phyloP scores from a whole-genome alignment of 768 basidiomycete species.

The Sistotremastrum niveocremeum region DNA sequence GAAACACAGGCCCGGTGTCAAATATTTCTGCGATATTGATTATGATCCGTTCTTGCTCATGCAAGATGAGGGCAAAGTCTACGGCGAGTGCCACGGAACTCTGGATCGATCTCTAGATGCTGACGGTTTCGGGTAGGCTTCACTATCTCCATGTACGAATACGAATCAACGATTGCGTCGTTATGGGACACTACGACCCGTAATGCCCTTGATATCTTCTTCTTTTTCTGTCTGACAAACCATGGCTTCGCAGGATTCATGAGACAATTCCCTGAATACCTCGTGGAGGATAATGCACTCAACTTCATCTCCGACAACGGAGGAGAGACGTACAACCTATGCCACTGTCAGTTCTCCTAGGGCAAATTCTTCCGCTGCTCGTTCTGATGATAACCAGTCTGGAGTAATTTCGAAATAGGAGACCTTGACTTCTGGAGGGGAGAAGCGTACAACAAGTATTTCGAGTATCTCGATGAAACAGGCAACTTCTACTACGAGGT shows the following conservation, averaged over 20 bases:
- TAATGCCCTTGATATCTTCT: not conserved
- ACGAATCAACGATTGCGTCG: slow-evolving; percentile 46
- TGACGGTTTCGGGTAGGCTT: slow-evolving; percentile 17
- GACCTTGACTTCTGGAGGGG: slow-evolving; percentile 74
- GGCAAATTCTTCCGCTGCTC: slow-evolving; percentile 1
- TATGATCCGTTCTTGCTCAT: slow-evolving; percentile 47
- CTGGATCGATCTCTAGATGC: not conserved
- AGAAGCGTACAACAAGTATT: slow-evolving; percentile 72
- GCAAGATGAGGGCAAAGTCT: slow-evolving; percentile 41
- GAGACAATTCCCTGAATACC: slow-evolving; percentile 29
- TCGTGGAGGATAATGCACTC: slow-evolving; percentile 39
- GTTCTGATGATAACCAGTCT: slow-evolving; percentile 36
- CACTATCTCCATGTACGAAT: slow-evolving; percentile 53
- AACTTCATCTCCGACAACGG: slow-evolving; percentile 42
- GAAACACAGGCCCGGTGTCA: slow-evolving; percentile 33
- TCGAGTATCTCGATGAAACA: slow-evolving; percentile 61
- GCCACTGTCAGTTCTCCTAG: slow-evolving; percentile 29
- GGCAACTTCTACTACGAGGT: slow-evolving; percentile 90
- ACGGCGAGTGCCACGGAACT: slow-evolving; percentile 22
- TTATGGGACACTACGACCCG: slow-evolving; percentile 33
- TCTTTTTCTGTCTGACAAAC: not conserved
- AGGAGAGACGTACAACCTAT: slow-evolving; percentile 44
- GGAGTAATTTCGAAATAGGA: slow-evolving; percentile 91
- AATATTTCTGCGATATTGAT: slow-evolving; percentile 43
- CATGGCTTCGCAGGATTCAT: slow-evolving; percentile 31